Evolutionary conservation across 768 basidiomycete genomes (phyloP).

Genomic region (Mycena alexandri): DNA sequence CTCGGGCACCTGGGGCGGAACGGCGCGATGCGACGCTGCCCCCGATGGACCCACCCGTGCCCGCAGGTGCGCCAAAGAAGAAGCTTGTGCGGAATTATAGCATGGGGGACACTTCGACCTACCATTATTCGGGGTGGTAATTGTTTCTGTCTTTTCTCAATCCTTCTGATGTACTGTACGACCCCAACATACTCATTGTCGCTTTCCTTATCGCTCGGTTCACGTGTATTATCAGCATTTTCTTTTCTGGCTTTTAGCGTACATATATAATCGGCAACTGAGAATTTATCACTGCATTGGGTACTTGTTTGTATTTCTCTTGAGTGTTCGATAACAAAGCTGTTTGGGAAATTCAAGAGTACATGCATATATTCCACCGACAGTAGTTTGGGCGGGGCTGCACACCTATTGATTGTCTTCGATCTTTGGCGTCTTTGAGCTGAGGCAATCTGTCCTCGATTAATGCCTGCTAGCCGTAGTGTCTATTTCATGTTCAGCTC

Average conservation of each 20-base stretch:
- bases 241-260: slow-evolving; percentile 20
- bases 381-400: no score
- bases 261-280: slow-evolving; percentile 30
- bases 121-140: slow-evolving; percentile 33
- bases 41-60: slow-evolving; percentile 26
- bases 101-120: slow-evolving; percentile 34
- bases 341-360: no score
- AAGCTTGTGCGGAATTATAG: slow-evolving; percentile 36
- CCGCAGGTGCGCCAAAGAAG: slow-evolving; percentile 30
- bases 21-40: slow-evolving; percentile 16
- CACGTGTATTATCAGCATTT: slow-evolving; percentile 30
- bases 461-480: no score
- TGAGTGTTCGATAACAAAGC: no score
- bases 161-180: no score
- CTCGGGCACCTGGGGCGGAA: slow-evolving; percentile 28
- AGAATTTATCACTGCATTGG: neutral
- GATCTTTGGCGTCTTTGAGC: no score
- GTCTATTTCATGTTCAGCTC: no score
- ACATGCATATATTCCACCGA: no score
- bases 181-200: slow-evolving; percentile 26
- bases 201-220: slow-evolving; percentile 19
- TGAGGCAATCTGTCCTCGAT: no score
- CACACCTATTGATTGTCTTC: no score
- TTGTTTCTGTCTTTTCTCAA: no score
- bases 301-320: no score